Conservation (phyloP, 345 rosid species). For the Salix arbutifolia region DNA sequence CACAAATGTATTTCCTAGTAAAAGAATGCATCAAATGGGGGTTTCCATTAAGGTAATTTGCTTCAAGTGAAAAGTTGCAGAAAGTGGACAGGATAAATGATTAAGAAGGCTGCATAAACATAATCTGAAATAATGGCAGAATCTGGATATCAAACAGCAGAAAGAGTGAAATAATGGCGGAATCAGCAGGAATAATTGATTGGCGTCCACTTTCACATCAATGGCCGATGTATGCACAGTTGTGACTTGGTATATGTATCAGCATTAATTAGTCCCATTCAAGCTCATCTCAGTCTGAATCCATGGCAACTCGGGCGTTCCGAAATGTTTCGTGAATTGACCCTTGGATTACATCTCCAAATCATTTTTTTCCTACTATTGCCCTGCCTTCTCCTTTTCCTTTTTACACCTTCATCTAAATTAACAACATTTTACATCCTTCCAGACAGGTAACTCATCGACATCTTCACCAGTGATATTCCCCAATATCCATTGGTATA, state of each 20-base stretch:
- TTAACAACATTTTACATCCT: background rate
- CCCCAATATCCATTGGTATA: background rate
- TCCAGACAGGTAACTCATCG: background rate
- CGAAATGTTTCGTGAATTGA: background rate
- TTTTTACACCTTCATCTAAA: background rate
- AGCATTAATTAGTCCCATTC: background rate
- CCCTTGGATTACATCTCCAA: background rate
- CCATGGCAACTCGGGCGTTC: background rate
- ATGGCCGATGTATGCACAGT: background rate
- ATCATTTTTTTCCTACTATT: background rate
- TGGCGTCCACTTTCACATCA: background rate
- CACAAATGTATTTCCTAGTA: background rate
- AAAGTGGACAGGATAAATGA: background rate
- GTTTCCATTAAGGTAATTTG: background rate
- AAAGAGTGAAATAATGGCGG: background rate
- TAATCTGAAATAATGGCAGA: conserved; percentile 10
- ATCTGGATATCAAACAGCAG: background rate
- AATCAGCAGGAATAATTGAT: background rate
- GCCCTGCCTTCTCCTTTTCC: background rate
- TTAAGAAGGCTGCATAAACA: background rate
- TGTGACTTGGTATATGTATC: background rate
- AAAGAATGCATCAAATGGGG: background rate
- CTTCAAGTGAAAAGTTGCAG: background rate
- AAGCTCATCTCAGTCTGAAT: background rate
- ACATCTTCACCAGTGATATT: background rate